phyloP scores from a whole-genome alignment of 768 basidiomycete species.

The Russula vinacea region DNA sequence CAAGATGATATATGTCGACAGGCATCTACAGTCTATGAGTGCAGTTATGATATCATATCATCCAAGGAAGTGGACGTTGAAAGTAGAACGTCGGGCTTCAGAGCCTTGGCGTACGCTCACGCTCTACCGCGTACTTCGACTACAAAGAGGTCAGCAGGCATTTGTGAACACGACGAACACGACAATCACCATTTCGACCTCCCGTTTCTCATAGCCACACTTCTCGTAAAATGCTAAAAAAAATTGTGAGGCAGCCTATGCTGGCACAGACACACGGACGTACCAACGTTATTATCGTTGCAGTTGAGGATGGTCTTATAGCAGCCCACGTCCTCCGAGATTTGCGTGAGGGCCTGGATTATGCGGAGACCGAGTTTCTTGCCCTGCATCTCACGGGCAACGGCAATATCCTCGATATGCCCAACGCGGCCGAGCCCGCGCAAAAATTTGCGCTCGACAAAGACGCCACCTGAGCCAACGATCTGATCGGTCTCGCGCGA shows the following conservation, averaged over 20 bases:
- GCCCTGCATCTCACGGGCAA: conserved; percentile 83
- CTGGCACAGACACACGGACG: conserved; percentile 38
- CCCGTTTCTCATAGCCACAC: conserved; percentile 89
- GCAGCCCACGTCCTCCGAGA: conserved; percentile 76
- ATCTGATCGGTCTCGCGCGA: conserved; percentile 70
- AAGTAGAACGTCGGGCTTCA: background rate
- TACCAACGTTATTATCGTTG: conserved; percentile 85
- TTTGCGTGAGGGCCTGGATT: conserved; percentile 79
- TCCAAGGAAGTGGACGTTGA: background rate
- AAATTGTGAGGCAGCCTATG: conserved; percentile 7
- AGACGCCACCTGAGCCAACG: conserved; percentile 77
- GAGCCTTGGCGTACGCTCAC: conserved; percentile 39
- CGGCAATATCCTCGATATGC: conserved; percentile 98
- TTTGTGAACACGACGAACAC: background rate
- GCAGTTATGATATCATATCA: background rate
- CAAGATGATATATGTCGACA: background rate
- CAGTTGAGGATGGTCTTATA: conserved; percentile 99
- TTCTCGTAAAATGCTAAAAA: conserved; percentile 90
- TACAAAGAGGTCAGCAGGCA: conserved; percentile 32
- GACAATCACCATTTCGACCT: conserved; percentile 81
- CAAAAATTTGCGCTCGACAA: conserved; percentile 94
- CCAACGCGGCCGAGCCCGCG: conserved; percentile 82
- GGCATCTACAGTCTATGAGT: conserved; percentile 7
- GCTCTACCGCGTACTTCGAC: conserved; percentile 59
- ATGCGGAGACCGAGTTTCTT: conserved; percentile 86